Conservation (phyloP, 306 rosid genomes). For the Senna siamea region DNA sequence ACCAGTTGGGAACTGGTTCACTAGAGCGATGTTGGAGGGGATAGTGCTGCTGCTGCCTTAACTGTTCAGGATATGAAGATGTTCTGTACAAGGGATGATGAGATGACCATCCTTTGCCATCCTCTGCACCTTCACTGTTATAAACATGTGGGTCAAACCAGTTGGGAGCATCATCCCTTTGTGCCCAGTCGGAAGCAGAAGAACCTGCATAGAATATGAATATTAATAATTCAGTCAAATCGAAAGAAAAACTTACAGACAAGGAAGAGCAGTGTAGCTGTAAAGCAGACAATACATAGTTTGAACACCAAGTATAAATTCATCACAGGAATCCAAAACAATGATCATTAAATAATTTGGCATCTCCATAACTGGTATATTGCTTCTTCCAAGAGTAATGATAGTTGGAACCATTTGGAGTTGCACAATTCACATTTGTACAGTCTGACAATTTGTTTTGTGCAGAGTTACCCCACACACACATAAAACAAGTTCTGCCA, state of each 20-base stretch:
- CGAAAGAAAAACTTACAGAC: conserved; percentile 7
- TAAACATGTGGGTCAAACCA: conserved; percentile 45
- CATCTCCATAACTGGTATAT: background rate
- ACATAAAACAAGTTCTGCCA: background rate
- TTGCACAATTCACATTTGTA: background rate
- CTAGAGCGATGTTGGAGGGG: conserved; percentile 63
- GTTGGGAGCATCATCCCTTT: conserved; percentile 52
- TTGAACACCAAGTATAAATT: conserved; percentile 12
- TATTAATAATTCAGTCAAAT: conserved; percentile 28
- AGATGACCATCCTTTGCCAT: conserved; percentile 58
- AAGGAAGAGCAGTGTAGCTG: background rate
- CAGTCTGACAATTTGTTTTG: background rate
- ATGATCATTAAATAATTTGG: background rate
- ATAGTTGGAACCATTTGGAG: background rate
- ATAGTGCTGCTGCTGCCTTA: conserved; percentile 61
- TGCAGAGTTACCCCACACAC: background rate
- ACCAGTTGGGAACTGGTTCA: conserved; percentile 66
- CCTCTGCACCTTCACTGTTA: conserved; percentile 49
- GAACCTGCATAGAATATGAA: conserved; percentile 43
- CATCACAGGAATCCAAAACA: conserved; percentile 20
- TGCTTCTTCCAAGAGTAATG: background rate
- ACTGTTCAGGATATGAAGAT: conserved; percentile 91
- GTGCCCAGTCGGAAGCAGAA: conserved; percentile 61
- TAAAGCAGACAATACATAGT: conserved; percentile 18
- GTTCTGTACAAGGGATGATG: conserved; percentile 80